These are phyloP conservation scores for Epichloe bromicola DNA, from an alignment of 2,329 filamentous ascomycete genomes.

Conservation along the genomic window DNA sequence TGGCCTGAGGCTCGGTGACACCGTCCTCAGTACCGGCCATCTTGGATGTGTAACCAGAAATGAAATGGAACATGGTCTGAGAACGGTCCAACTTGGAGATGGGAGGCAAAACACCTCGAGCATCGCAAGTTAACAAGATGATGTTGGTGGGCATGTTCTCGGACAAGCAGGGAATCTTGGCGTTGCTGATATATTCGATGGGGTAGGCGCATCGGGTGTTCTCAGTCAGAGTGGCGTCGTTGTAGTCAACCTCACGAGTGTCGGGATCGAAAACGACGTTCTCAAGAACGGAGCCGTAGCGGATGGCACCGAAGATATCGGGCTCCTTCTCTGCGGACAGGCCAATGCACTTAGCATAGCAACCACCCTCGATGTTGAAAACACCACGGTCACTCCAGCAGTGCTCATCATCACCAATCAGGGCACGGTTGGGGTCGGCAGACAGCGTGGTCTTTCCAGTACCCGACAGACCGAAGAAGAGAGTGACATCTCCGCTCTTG, in stretches of 20 bases:
- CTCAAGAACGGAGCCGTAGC: slow-evolving; percentile 93
- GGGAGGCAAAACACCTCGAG: slow-evolving; percentile 88
- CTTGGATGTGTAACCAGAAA: slow-evolving; percentile 98
- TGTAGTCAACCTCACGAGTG: slow-evolving; percentile 87
- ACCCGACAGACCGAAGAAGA: slow-evolving; percentile 98
- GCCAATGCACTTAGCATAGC: slow-evolving; percentile 98
- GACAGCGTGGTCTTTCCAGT: slow-evolving; percentile 98
- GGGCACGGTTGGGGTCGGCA: slow-evolving; percentile 85
- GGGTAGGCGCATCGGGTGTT: slow-evolving; percentile 98
- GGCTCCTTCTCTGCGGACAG: slow-evolving; percentile 98
- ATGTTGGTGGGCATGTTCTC: slow-evolving; percentile 89
- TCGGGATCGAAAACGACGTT: slow-evolving; percentile 95
- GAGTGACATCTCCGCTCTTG: slow-evolving; percentile 83
- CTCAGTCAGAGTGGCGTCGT: slow-evolving; percentile 87
- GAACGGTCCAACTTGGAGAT: slow-evolving; percentile 92
- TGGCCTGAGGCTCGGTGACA: slow-evolving; percentile 92
- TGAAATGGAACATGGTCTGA: slow-evolving; percentile 99
- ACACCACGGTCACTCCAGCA: slow-evolving; percentile 95
- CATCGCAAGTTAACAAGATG: slow-evolving; percentile 94
- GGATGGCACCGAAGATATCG: slow-evolving; percentile 92
- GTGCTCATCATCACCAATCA: slow-evolving; percentile 99
- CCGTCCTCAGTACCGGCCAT: slow-evolving; percentile 99
- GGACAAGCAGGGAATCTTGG: slow-evolving; percentile 93
- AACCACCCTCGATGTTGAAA: slow-evolving; percentile 99
- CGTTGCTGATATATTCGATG: slow-evolving; percentile 97